Evolutionary conservation across 2,329 filamentous ascomycete species (phyloP), one percentile per base, ranked within the genome.

Genomic region (Penicillium griseofulvum): DNA sequence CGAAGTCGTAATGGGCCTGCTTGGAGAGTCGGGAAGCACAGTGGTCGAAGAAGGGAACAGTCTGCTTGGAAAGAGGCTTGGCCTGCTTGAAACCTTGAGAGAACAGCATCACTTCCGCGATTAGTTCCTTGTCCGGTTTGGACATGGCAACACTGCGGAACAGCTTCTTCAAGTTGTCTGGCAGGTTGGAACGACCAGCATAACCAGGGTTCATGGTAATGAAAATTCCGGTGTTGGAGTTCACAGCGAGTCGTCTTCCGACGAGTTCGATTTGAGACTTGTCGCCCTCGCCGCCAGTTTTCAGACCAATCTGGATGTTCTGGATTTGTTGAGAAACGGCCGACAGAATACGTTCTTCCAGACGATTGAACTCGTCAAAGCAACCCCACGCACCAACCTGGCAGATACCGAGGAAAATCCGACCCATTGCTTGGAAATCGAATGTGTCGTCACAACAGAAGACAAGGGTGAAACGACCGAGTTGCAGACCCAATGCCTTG

Each of bases 141-240:
- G 94, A 99, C 94, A 99, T 99, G 59, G 94, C 94, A 49, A 99
- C 92, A 69, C 94, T 99, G 71, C 95, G 88, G 85, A 99, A 99
- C 38, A 99, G 81, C 77, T 99, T 99, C 85, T 99, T 99, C 78
- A 99, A 76, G 73, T 99, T 99, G 77, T 99, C 94, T 2, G 94
- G 94, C 68, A 99, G 78, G 76, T 99, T 99, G 47, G 94, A 99
- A 75, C 94, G 90, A 54, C 94, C 94, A 50, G 94, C 94, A 76
- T 99, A 99, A 49, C 94, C 94, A 73, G 94, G 94, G 74, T 99
- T 99, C 95, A 99, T 99, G 37, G 94, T 99, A 73, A 99, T 99
- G 80, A 99, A 99, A 71, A 99, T 94, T 65, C 94, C 94, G 48
- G 95, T 97, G 71, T 97, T 96, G 58, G 83, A 82, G 68, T 96